Base-by-base conservation (phyloP, 202 grass and related monocot species). In the Elaeis oleifera region DNA sequence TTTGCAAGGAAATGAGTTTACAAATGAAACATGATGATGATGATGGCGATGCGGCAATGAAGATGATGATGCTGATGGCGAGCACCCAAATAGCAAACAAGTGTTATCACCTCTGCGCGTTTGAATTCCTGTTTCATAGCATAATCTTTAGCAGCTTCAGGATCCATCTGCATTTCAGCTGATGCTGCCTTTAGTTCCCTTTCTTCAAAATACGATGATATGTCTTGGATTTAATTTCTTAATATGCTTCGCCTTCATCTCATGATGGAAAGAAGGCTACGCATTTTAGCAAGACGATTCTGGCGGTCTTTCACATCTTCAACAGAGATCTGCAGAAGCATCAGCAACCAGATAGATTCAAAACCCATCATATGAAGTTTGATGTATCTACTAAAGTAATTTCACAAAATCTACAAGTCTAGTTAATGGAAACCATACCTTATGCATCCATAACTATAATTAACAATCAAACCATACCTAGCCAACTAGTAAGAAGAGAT, bases 181-280 rank as follows among this genome's bases (percentile, higher is more conserved):
- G 81, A 72, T 72, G 72, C 71, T 63, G 49, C 79, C 71, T 97
- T 92, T 54, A 75, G 27, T 76, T 89, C 27, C 89, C 84, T 68
- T 89, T 97, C 75, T 97, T 97, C 63, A 89, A 60, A 77, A 97
- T 81, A 55, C 89, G 78, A 56, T 97, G 92, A 65, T 82, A 97
- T 71, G 92, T 92, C 78, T 84, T 97, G 65, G 92, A 97, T 69
- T 92, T 97, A 29, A 97, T 97, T 64, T 92, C 65, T 92, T 97
- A 68, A 97, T 75, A 57, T 81, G 85, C 63, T 97, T 97, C 68
- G 84, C 79, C 82, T 97, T 97, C 65, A 84, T 74, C 75, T 97
- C 92, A 54, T 97, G 92, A 66, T 69, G 71, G 60, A 97, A 97
- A 97, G 79, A 83, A 97, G 88, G 71, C 84, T 97, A 19, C 92